Evolutionary conservation across 192 early-diverging fungal genomes (phyloP).

Genomic region (Phycomyces nitens): DNA sequence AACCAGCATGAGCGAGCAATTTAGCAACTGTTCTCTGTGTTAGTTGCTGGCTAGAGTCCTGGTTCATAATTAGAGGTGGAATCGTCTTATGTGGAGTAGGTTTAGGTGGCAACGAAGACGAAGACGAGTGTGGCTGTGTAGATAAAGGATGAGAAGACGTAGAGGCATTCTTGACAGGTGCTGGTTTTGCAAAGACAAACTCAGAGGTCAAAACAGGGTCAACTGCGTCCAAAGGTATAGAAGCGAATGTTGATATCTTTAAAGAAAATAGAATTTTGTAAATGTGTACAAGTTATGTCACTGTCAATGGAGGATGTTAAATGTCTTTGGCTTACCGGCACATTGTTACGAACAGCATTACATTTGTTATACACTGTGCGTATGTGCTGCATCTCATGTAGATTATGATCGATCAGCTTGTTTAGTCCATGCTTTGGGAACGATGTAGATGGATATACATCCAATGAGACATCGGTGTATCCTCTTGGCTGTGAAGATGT

Average conservation of each 20-base stretch:
- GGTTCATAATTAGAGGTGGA: slow-evolving; percentile 54
- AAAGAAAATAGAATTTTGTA: neutral
- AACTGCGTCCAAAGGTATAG: neutral
- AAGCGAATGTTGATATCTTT: slow-evolving; percentile 5
- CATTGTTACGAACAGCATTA: slow-evolving; percentile 33
- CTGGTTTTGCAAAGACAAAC: neutral
- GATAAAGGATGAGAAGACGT: neutral
- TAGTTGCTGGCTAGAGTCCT: slow-evolving; percentile 51
- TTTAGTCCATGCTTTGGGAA: slow-evolving; percentile 36
- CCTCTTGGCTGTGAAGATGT: neutral
- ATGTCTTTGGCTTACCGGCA: slow-evolving; percentile 29
- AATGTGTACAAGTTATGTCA: no score
- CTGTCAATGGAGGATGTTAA: no score
- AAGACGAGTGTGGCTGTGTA: neutral
- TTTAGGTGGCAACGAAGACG: neutral
- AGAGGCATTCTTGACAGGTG: neutral
- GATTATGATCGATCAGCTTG: slow-evolving; percentile 41
- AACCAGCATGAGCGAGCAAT: slow-evolving; percentile 83
- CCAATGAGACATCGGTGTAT: slow-evolving; percentile 24
- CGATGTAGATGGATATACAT: slow-evolving; percentile 35
- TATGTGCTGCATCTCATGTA: slow-evolving; percentile 39
- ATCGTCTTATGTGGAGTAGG: slow-evolving; percentile 28
- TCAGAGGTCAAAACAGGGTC: neutral
- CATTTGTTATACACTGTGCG: slow-evolving; percentile 45
- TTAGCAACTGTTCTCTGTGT: slow-evolving; percentile 60